Evolutionary conservation across 305 asterid species (phyloP).

Genomic region (Solanum hybrid): DNA sequence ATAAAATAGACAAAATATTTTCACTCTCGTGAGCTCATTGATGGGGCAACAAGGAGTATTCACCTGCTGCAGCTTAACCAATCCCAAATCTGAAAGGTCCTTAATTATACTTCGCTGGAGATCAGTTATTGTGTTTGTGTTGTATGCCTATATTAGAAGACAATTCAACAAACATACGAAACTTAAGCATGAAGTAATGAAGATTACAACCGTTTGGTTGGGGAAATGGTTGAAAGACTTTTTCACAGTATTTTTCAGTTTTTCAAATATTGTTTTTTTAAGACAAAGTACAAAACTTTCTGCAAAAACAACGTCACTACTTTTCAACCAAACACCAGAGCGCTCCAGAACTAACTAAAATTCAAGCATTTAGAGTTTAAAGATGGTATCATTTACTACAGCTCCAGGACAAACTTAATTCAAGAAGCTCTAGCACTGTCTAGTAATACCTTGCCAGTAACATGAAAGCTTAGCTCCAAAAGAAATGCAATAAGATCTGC

Average conservation of each 20-base stretch:
- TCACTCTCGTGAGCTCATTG: not conserved
- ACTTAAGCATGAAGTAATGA: not conserved
- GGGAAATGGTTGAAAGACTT: not conserved
- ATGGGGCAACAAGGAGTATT: constrained; percentile 9
- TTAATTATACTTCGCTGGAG: constrained; percentile 53
- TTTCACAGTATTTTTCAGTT: not conserved
- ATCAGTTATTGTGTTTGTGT: constrained; percentile 65
- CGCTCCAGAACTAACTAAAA: not conserved
- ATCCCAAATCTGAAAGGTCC: constrained; percentile 90
- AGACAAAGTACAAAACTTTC: not conserved
- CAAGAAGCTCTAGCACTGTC: not conserved
- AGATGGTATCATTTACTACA: not conserved
- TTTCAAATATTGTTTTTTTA: not conserved
- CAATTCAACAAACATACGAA: constrained; percentile 1
- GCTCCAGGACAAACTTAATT: not conserved
- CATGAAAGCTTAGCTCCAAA: constrained; percentile 95
- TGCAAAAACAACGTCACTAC: not conserved
- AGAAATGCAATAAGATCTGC: constrained; percentile 89
- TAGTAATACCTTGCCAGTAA: constrained; percentile 70
- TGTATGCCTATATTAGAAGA: constrained; percentile 61
- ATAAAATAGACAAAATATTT: not conserved
- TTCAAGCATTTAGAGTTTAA: not conserved
- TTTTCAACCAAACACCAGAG: not conserved
- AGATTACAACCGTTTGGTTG: not conserved
- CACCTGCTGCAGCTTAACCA: constrained; percentile 94